Base-by-base conservation (phyloP, 2,329 filamentous ascomycete species). In the Fusarium papillatum region DNA sequence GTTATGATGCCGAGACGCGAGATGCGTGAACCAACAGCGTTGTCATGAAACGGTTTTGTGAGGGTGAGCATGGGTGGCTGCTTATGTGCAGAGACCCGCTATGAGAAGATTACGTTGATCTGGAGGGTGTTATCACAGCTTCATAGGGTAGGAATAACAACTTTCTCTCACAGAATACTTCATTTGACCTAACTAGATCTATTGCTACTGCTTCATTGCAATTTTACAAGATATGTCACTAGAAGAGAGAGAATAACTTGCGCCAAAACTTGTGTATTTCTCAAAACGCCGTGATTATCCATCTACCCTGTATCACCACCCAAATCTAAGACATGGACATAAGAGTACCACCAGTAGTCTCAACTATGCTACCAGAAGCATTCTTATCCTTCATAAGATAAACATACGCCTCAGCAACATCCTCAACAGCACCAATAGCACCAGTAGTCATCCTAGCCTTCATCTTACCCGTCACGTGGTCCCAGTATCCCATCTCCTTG, bases 301-400 rank as follows among this genome's bases (percentile, higher is more conserved):
- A 22, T 55, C 50, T 57, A 64, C 43, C 61, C 22, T 36, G 22
- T n/a, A 41, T 39, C 3, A 22, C 5, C 24, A 22, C 17, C 2
- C 4, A 39, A 10, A 16, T 62, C 64, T 76, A 76, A 24, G 74
- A 66, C 53, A 76, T 24, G 16, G 74, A 76, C 53, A 76, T 24
- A 19, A 76, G 26, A 24, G 72, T 77, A 19, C 74, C 74, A 34
- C 74, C 74, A 19, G 71, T 76, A n/a, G 74, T 77, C 62, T 77
- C 72, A 59, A 76, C 50, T 53, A 76, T 57, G 24, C 73, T 76
- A 36, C 76, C 76, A 19, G 76, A 77, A 11, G 69, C 48, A 4
- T 76, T 77, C 59, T 69, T 64, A 38, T 78, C 76, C 72, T 78
- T 78, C 76, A 78, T 78, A n/a, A 70, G 34, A 29, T 78, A 78